Base-by-base conservation (phyloP, 805 yeast genomes). In the Starmerella vitae region DNA sequence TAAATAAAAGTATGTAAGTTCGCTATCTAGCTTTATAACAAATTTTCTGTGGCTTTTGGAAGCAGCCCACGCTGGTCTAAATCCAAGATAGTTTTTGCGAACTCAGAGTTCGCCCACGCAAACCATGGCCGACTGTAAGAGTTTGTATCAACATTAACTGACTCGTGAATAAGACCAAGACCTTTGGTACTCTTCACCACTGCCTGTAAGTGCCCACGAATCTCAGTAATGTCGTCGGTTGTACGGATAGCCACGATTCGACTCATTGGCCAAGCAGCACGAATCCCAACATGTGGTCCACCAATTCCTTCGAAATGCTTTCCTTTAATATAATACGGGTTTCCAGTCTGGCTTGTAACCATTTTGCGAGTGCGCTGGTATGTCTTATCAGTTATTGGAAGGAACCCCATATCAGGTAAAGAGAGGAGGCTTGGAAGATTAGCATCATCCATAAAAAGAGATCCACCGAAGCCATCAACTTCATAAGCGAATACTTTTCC, bases 81-180 rank as follows among this genome's bases (percentile, higher is more conserved):
- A 50, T 82, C 78, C 33, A 84, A 56, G n/a, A 84, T 76, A 1
- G 93, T 78, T 57, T 81, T 81, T 17, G 85, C 94, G 61, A 84
- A 82, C 58, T 85, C 94, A 1, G 93, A 75, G 55, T 84, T 84
- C 49, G 93, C 80, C 95, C 95, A 84, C 4, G 93, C 78, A 63
- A 85, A 85, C 95, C 95, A 84, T 2, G 91, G 72, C 43, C 95
- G 63, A 0, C 94, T 80, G 55, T 59, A 85, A 2, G 62, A 62
- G n/a, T 42, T 37, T 5, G 67, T 60, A 48, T 76, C 67, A 8
- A 83, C 93, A 42, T 78, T 62, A 3, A 84, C 73, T 41, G 79
- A 70, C 61, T 84, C 95, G 55, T 84, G 94, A 72, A 84, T 75
- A 40, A 84, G 64, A 0, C 95, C 95, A 17, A 83, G 62, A 0